Percentiles rank a stretch among this genome's conserved stretches.
Evolutionary conservation across 768 basidiomycete species (phyloP).

Genomic region (Coprinellus aureogranulatus): DNA sequence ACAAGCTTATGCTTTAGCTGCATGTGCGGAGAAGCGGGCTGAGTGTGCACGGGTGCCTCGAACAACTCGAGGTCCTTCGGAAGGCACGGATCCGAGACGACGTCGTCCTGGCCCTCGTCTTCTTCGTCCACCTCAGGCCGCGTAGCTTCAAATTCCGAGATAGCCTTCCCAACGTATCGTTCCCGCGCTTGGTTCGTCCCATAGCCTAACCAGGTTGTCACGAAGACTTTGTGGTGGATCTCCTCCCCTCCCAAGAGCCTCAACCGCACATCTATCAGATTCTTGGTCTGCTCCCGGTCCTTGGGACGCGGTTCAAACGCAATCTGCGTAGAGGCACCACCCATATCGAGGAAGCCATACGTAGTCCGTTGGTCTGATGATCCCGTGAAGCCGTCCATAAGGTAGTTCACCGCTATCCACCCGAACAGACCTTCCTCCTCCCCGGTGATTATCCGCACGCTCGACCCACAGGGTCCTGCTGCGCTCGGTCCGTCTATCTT

Average conservation of each 20-base stretch:
- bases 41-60: conserved; percentile 52
- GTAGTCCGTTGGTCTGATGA: conserved; percentile 65
- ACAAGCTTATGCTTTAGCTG: conserved; percentile 58
- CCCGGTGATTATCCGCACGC: conserved; percentile 91
- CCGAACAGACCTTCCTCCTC: conserved; percentile 98
- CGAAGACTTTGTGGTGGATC: conserved; percentile 90
- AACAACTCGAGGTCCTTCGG: conserved; percentile 68
- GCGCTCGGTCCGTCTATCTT: conserved; percentile 63
- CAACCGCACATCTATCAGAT: conserved; percentile 77
- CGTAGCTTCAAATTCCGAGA: conserved; percentile 53
- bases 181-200: conserved; percentile 97
- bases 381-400: conserved; percentile 90
- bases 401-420: conserved; percentile 98
- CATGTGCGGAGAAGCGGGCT: conserved; percentile 39
- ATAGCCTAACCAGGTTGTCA: conserved; percentile 98
- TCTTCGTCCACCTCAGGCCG: conserved; percentile 28
- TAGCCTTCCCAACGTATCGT: conserved; percentile 74
- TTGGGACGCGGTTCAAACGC: conserved; percentile 87
- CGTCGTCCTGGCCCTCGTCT: conserved; percentile 23
- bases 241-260: conserved; percentile 81
- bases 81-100: conserved; percentile 86
- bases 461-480: conserved; percentile 85
- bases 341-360: conserved; percentile 99
- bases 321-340: conserved; percentile 97
- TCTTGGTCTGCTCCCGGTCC: conserved; percentile 50